Evolutionary conservation across 1,284 basidiomycete species (phyloP), one percentile per base, ranked within the genome.

Genomic region (Austroboletus niveus): DNA sequence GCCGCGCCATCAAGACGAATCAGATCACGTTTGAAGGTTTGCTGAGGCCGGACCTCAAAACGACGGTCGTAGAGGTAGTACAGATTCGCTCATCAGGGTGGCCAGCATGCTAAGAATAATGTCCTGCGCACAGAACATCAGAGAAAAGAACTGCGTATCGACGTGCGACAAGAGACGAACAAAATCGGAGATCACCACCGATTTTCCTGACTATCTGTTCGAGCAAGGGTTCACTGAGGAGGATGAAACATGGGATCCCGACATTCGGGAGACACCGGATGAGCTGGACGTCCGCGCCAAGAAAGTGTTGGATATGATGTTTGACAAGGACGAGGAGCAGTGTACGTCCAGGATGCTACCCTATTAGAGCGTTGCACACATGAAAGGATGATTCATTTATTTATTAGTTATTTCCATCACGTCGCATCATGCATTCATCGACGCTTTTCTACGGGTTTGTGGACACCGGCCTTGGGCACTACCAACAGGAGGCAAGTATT

Each of bases 201-300:
- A 77, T 6, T 94, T 88, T 63, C 87, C 89, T 0, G 64, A 70
- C 4, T 87, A 88, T 66, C 60, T 47, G 5, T 81, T 93, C 52
- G 89, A 94, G 61, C 66, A 72, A 0, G 80, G 77, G 0, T 85
- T 95, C 51, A 69, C 78, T 0, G 92, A 95, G 64, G 75, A 88
- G 29, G 92, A 94, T 65, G 71, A 77, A 24, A 69, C 87, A 0
- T 93, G 89, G 88, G 71, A 75, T 9, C 60, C 80, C 0, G 78
- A 85, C 42, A 70, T 79, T 38, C 77, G 91, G 40, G 93, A 95
- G 65, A 78, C 79, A 0, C 69, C 74, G 22, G 69, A 60, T 1
- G 78, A 87, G 47, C 71, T 85, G 47, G 76, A 79, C 39, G 62
- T 61, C 22, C 78, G 92, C 1, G 78, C 84, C 52, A 68, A 63